Evolutionary conservation across 306 rosid species (phyloP).

Genomic region (Amphicarpaea edgeworthii): DNA sequence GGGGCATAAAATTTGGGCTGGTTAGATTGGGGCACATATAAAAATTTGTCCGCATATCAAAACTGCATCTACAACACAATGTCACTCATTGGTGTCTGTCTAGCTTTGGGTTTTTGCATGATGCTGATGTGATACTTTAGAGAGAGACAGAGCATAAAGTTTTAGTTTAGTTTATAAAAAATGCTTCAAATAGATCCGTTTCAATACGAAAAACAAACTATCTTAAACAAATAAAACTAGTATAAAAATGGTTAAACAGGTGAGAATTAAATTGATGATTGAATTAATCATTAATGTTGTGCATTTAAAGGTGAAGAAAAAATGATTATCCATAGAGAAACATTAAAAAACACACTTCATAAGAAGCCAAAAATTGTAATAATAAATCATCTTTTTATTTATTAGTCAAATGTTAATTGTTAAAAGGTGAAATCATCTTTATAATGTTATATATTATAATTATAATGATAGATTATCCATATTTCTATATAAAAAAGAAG

Average conservation of each 20-base stretch:
- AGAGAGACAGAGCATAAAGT: background rate
- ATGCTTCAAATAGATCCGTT: background rate
- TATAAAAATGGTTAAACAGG: no score
- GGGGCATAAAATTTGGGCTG: background rate
- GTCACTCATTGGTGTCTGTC: background rate
- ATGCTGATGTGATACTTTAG: background rate
- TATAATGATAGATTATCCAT: background rate
- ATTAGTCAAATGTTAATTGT: no score
- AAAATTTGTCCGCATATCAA: background rate
- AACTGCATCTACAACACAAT: background rate
- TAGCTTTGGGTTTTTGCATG: background rate
- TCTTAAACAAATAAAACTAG: no score
- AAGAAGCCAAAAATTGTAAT: no score
- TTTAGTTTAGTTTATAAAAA: background rate
- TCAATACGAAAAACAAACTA: no score
- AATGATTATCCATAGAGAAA: background rate
- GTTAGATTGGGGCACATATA: background rate
- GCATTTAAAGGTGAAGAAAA: background rate
- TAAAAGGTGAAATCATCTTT: no score
- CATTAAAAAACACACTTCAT: no score
- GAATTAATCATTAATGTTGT: no score
- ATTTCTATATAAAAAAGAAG: background rate
- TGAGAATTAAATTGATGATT: no score
- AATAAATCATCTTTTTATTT: no score
- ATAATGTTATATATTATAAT: no score